Conservation (phyloP, 768 basidiomycete genomes). For the Amanita brunnescens region DNA sequence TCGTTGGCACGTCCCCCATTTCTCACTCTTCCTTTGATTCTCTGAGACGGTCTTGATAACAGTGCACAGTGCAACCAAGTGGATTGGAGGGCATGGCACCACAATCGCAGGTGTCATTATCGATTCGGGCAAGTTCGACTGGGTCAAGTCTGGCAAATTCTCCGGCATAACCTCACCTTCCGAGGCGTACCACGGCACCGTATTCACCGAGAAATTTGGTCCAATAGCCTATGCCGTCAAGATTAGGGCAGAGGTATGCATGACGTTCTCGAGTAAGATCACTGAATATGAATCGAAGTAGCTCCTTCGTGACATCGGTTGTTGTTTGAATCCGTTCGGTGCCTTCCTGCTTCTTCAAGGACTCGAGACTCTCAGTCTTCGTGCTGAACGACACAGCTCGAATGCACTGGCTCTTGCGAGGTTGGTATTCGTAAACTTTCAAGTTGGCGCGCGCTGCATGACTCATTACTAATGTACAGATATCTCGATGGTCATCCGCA, state of each 20-base stretch:
- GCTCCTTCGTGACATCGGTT: conserved; percentile 60
- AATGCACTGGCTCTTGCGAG: conserved; percentile 64
- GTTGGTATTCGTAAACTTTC: conserved; percentile 16
- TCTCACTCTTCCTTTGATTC: not conserved
- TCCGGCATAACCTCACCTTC: conserved; percentile 66
- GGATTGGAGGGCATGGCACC: conserved; percentile 78
- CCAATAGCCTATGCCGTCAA: conserved; percentile 55
- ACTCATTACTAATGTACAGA: conserved; percentile 15
- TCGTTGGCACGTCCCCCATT: conserved; percentile 41
- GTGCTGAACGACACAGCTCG: conserved; percentile 60
- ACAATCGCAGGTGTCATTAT: conserved; percentile 72
- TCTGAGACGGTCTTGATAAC: not conserved
- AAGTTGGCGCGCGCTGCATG: not conserved
- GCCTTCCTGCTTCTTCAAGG: conserved; percentile 75
- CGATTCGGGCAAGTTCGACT: conserved; percentile 73
- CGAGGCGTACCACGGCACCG: conserved; percentile 69
- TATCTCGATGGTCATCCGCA: conserved; percentile 59
- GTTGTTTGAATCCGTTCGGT: conserved; percentile 58
- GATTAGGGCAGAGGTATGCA: conserved; percentile 40
- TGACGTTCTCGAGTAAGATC: conserved; percentile 2
- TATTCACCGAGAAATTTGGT: conserved; percentile 61
- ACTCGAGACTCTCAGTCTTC: conserved; percentile 66
- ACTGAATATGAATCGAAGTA: conserved; percentile 15
- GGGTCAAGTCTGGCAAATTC: conserved; percentile 59
- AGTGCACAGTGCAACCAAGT: conserved; percentile 80